Conservation (phyloP, 495 filamentous ascomycete genomes). For the Penicillium riverlandense region DNA sequence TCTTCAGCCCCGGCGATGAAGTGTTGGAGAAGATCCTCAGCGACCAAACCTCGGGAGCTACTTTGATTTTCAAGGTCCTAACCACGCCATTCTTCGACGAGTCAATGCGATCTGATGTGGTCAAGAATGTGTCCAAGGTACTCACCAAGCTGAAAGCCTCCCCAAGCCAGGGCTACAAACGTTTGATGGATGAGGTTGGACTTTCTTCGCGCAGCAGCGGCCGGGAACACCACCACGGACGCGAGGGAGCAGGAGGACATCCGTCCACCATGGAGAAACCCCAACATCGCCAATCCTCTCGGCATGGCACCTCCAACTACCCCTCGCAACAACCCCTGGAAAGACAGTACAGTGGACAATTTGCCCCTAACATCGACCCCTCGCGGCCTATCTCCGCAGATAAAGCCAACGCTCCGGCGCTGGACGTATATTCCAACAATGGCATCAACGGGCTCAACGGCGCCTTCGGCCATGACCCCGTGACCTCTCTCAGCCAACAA, state of each 20-base stretch:
- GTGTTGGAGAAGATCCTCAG: constrained; percentile 83
- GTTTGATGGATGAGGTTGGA: constrained; percentile 95
- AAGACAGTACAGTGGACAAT: constrained; percentile 42
- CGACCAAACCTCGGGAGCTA: constrained; percentile 89
- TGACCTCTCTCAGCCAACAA: constrained; percentile 33
- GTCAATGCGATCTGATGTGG: constrained; percentile 73
- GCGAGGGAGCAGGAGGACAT: constrained; percentile 34
- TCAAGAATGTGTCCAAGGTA: constrained; percentile 86
- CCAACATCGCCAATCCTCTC: constrained; percentile 42
- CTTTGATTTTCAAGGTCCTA: constrained; percentile 94
- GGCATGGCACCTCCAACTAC: constrained; percentile 37
- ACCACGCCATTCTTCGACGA: constrained; percentile 98
- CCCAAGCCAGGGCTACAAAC: constrained; percentile 93
- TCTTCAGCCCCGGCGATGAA: constrained; percentile 87
- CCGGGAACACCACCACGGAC: constrained; percentile 38
- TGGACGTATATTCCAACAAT: constrained; percentile 38
- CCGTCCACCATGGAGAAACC: constrained; percentile 35
- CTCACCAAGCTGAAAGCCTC: constrained; percentile 85
- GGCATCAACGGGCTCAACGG: constrained; percentile 28
- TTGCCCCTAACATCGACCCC: constrained; percentile 28
- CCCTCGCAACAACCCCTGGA: constrained; percentile 36
- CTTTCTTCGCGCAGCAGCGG: constrained; percentile 57
- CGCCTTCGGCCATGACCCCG: constrained; percentile 32
- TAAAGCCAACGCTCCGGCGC: constrained; percentile 25
- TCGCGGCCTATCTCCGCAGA: constrained; percentile 35